A percentile compares a stretch with the other conserved stretches of the same genome.
phyloP scores from a whole-genome alignment of 1,284 basidiomycete genomes.

The Leccinum proliferum region DNA sequence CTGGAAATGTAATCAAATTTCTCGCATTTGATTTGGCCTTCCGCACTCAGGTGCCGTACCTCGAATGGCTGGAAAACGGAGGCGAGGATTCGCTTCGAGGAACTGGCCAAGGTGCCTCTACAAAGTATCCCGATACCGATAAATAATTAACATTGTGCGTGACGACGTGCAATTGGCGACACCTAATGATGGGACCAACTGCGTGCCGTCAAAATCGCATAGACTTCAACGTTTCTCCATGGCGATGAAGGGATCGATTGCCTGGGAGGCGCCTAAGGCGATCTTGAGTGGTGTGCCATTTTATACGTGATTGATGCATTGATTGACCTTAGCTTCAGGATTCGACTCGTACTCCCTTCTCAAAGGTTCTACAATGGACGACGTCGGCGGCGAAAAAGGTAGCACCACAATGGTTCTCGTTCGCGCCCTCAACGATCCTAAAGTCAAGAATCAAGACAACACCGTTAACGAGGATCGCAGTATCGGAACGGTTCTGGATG shows the following conservation, averaged over 20 bases:
- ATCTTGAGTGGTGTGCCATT: conserved; percentile 7
- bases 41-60: conserved; percentile 40
- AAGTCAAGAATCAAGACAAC: no score
- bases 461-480: no score
- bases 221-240: conserved; percentile 63
- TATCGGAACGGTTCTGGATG: no score
- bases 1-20: no score
- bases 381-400: conserved; percentile 74
- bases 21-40: background rate
- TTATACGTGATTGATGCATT: background rate
- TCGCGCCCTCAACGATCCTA: conserved; percentile 37
- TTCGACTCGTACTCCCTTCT: conserved; percentile 41
- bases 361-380: conserved; percentile 54
- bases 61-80: conserved; percentile 52
- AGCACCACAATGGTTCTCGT: conserved; percentile 65
- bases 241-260: conserved; percentile 62
- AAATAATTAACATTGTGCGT: background rate
- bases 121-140: background rate
- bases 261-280: conserved; percentile 51
- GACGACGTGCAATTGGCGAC: background rate
- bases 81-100: conserved; percentile 24
- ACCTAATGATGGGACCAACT: background rate
- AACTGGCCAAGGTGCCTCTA: conserved; percentile 16
- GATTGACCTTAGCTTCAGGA: conserved; percentile 32
- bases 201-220: conserved; percentile 29